Evolutionary conservation across 768 basidiomycete species (phyloP), one percentile per base, ranked within the genome.

Genomic region (Polyporus arcularius): DNA sequence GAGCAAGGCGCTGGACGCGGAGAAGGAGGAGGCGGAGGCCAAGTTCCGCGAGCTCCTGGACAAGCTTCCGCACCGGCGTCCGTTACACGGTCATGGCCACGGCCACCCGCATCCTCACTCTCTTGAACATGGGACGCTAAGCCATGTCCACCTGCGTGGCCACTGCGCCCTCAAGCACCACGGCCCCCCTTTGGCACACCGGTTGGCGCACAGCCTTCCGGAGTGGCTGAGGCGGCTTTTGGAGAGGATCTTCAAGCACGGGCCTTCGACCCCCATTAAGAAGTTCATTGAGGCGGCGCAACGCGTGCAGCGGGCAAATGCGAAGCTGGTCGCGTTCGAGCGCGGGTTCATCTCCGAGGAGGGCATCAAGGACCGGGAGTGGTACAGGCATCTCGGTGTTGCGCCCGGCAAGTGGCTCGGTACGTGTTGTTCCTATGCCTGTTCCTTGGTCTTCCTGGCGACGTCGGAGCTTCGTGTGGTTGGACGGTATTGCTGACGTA

Each of bases 341-440:
- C 83, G 82, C 51, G 92, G 92, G 1, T 92, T 96, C 71, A 88
- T 95, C 60, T 85, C 84, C 2, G 78, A 88, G 68, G 84, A 77
- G 16, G 94, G 94, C 0, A 85, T 94, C 61, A 85, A 85, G 64
- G 85, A 87, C 55, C 80, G 90, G 28, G 88, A 92, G 70, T 96
- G 94, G 94, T 96, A 90, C 71, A 85, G 78, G 68, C 89, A 94
- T 73, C 78, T 94, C 18, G 92, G 82, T 41, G 91, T 94, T 40
- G 92, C 94, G 4, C 94, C 94, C 28, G 94, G 93, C 41, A 87
- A 90, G 72, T 88, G 88, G 85, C 84, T 89, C 45, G 88, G 89
- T 90, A 65, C 65, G 81, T 74, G 12, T n/a, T 38, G 11, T 57
- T 8, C 18, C 38, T 32, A 16, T 26, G 21, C 21, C 2, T 26